These are phyloP conservation scores for Barnettozyma sp. DNA, from an alignment of 805 yeast species.

Conservation along the genomic window DNA sequence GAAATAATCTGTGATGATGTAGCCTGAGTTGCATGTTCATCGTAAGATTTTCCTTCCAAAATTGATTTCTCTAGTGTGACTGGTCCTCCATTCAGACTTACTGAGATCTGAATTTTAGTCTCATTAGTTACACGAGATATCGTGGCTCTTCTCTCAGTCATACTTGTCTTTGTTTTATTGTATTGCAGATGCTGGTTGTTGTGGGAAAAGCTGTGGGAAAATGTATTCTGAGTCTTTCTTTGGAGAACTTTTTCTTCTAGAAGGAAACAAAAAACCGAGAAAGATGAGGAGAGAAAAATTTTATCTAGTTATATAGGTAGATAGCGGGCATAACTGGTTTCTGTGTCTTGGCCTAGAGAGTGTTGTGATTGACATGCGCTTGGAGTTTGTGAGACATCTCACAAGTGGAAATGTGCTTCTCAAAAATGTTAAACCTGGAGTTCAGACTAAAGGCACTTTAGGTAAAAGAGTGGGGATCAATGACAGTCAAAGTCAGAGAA, in stretches of 20 bases:
- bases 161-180: no score
- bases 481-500: no score
- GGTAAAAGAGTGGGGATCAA: neutral
- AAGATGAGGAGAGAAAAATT: no score
- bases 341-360: no score
- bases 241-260: no score
- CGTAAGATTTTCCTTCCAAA: constrained; percentile 32
- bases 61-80: constrained; percentile 57
- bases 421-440: constrained; percentile 15
- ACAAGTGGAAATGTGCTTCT: neutral
- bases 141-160: constrained; percentile 28
- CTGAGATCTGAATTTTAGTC: constrained; percentile 82
- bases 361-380: no score
- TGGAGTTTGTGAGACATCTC: constrained; percentile 5
- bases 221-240: no score
- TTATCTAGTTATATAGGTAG: no score
- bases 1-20: constrained; percentile 67
- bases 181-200: no score
- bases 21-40: constrained; percentile 57
- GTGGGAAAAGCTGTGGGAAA: no score
- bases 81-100: constrained; percentile 82
- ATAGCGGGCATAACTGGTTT: no score
- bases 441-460: constrained; percentile 4
- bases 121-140: constrained; percentile 74
- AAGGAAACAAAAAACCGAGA: neutral